Evolutionary conservation across 1,284 basidiomycete genomes (phyloP).

Genomic region (Ganoderma boninense): DNA sequence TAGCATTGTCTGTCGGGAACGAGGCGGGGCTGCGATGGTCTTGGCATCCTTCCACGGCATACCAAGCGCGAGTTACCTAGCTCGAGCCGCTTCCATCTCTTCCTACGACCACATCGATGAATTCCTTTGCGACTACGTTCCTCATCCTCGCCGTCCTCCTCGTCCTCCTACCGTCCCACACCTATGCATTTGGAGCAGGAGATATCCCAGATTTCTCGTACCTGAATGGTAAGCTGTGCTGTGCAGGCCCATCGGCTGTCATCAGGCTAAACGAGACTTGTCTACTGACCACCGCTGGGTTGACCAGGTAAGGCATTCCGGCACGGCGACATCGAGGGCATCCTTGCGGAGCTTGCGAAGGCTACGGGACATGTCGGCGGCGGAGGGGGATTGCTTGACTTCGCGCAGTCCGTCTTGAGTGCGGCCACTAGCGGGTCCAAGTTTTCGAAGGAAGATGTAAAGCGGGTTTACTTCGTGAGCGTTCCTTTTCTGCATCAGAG

Average conservation of each 20-base stretch:
- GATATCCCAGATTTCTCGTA: slow-evolving; percentile 71
- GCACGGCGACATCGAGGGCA: slow-evolving; percentile 78
- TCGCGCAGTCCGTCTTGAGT: slow-evolving; percentile 56
- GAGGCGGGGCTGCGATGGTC: slow-evolving; percentile 14
- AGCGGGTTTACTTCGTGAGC: slow-evolving; percentile 72
- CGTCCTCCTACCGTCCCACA: slow-evolving; percentile 53
- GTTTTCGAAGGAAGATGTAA: slow-evolving; percentile 67
- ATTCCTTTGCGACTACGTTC: slow-evolving; percentile 45
- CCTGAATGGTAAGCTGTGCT: slow-evolving; percentile 54
- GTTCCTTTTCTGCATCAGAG: slow-evolving; percentile 1
- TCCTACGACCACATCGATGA: slow-evolving; percentile 35
- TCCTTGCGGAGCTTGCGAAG: slow-evolving; percentile 66
- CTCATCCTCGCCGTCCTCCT: slow-evolving; percentile 55
- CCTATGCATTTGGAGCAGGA: slow-evolving; percentile 66
- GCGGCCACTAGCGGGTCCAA: slow-evolving; percentile 54
- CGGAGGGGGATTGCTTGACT: slow-evolving; percentile 55
- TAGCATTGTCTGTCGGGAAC: slow-evolving; percentile 19
- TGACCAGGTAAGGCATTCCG: slow-evolving; percentile 72
- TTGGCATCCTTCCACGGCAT: slow-evolving; percentile 27
- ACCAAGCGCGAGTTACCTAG: slow-evolving; percentile 5
- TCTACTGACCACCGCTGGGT: not conserved
- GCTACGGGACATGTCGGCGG: slow-evolving; percentile 53
- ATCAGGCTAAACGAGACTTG: slow-evolving; percentile 19
- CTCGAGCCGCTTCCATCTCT: slow-evolving; percentile 8
- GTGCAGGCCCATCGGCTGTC: slow-evolving; percentile 8